Evolutionary conservation across 2,329 filamentous ascomycete species (phyloP), one percentile per base, ranked within the genome.

Genomic region (Curvularia eragrostidis): DNA sequence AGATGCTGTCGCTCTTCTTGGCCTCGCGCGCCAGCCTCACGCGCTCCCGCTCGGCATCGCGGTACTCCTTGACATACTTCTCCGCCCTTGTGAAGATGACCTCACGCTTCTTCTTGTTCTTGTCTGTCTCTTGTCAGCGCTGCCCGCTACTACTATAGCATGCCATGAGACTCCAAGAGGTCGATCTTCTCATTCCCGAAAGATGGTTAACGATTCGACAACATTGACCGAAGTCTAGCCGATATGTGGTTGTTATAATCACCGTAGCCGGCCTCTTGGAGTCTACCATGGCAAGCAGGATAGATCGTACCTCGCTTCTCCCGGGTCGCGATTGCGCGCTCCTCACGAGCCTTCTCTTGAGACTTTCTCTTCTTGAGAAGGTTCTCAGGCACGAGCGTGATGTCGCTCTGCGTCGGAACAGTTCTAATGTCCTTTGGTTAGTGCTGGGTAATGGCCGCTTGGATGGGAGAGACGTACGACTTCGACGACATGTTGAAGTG

Each of bases 291-390:
- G 64, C 59, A 65, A 57, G 34, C 39, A 42, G 54, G 62, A 34
- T 56, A 21, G 47, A 52, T 87, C 91, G 81, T 81, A 98, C 95
- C 86, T 91, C 95, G 95, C 83, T 89, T 91, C 87, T 96, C 91
- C 83, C 93, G 87, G 70, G 88, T 81, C 77, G 91, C 91, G 69
- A 90, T 86, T 72, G 86, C 82, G 80, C 89, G 90, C 84, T 94
- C 91, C 81, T 95, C 93, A 81, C 93, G 91, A 81, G 93, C 93
- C 89, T 97, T 97, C 89, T 99, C 95, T 85, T 97, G 94, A 82
- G 88, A 92, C 93, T 99, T 99, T 86, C 95, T 91, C 92, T 99
- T 99, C 91, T 99, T 99, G 82, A 99, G 89, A 78, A 99, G 91
- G 76, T 95, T 99, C 91, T 99, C 95, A 74, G 95, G 95, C 80